These are phyloP conservation scores for Suillus clintonianus DNA, from an alignment of 768 basidiomycete species.

Conservation along the genomic window DNA sequence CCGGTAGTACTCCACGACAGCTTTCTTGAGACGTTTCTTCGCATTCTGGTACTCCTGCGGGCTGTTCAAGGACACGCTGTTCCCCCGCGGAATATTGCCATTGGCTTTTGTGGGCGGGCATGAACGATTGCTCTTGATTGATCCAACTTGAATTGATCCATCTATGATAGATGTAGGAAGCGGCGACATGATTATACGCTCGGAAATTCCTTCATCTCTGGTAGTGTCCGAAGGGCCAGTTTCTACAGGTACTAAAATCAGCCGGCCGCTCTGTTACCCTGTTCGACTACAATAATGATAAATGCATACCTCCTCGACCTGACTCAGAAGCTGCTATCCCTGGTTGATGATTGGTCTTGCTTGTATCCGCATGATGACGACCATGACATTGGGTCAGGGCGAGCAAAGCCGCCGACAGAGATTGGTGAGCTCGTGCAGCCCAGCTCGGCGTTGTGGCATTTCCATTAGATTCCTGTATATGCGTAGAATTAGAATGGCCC, in stretches of 20 bases:
- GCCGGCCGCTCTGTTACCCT: neutral
- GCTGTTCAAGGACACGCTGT: constrained; percentile 29
- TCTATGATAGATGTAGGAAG: neutral
- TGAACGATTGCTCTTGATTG: neutral
- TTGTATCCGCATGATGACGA: neutral
- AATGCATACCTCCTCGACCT: constrained; percentile 5
- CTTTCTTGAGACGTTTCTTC: constrained; percentile 83
- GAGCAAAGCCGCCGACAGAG: constrained; percentile 7
- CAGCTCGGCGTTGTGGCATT: constrained; percentile 6
- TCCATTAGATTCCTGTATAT: constrained; percentile 4
- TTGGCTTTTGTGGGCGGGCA: neutral
- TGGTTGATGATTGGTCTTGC: neutral
- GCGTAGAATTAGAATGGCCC: neutral
- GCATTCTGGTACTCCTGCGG: constrained; percentile 84
- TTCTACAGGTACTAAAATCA: neutral
- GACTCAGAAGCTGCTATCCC: constrained; percentile 17
- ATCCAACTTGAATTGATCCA: neutral
- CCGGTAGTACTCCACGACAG: constrained; percentile 84
- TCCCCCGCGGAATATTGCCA: neutral
- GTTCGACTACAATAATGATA: neutral
- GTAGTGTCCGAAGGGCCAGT: neutral
- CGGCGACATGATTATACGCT: neutral
- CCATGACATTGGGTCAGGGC: neutral
- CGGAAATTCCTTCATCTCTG: no score
- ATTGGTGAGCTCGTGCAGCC: constrained; percentile 12